Conservation (phyloP, 371 early-diverging fungal genomes). For the Lichtheimia ramosa region DNA sequence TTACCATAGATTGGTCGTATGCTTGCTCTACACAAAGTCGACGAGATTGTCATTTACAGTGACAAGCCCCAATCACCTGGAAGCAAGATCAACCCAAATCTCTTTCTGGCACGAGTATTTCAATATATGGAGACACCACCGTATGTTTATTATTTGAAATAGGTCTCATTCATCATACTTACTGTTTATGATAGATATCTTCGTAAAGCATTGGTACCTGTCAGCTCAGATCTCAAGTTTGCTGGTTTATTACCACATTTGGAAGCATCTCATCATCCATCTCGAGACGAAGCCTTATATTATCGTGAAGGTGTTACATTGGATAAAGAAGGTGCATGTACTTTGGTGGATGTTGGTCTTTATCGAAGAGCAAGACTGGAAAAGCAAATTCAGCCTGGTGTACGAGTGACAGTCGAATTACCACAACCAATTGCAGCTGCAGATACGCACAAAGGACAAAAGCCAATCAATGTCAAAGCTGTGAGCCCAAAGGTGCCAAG, state of each 20-base stretch:
- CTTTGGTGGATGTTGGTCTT: slow-evolving; percentile 68
- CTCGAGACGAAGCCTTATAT: slow-evolving; percentile 53
- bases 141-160: slow-evolving; percentile 21
- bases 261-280: slow-evolving; percentile 75
- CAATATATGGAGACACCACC: slow-evolving; percentile 74
- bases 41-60: slow-evolving; percentile 74
- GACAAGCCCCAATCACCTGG: slow-evolving; percentile 35
- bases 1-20: background rate
- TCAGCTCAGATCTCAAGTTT: slow-evolving; percentile 71
- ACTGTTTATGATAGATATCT: slow-evolving; percentile 41
- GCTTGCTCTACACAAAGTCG: slow-evolving; percentile 39
- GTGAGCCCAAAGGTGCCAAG: slow-evolving; percentile 66
- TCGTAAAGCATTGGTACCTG: slow-evolving; percentile 68
- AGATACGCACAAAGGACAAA: slow-evolving; percentile 47
- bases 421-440: slow-evolving; percentile 41
- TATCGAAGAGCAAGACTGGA: slow-evolving; percentile 58
- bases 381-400: slow-evolving; percentile 56
- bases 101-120: slow-evolving; percentile 64
- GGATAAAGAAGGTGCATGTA: slow-evolving; percentile 43
- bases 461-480: slow-evolving; percentile 56
- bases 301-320: slow-evolving; percentile 74
- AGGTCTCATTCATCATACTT: too few species aligned
- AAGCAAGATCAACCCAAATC: slow-evolving; percentile 52
- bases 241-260: slow-evolving; percentile 70
- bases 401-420: slow-evolving; percentile 73